Percentiles rank a stretch among this genome's conserved stretches.
Conservation (phyloP, 2,329 filamentous ascomycete genomes). For the Onygenales sp. region DNA sequence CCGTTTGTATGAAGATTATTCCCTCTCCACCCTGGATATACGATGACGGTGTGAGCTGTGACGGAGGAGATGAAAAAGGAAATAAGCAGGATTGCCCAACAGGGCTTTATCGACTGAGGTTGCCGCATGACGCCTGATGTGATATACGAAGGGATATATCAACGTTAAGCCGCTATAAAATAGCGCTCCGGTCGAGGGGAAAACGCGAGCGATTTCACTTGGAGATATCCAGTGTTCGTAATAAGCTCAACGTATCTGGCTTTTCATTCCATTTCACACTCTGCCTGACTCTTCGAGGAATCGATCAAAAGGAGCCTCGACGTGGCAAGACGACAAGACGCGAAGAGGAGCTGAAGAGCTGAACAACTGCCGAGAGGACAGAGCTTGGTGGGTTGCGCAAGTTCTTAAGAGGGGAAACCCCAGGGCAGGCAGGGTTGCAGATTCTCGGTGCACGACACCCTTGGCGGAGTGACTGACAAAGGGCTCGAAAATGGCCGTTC, state of each 20-base stretch:
- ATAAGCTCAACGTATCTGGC: neutral
- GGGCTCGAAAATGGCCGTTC: neutral
- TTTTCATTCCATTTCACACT: neutral
- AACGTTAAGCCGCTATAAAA: constrained; percentile 8
- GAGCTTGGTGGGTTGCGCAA: neutral
- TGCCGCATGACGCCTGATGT: constrained; percentile 17
- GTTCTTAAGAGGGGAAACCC: neutral
- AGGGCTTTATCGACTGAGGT: constrained; percentile 18
- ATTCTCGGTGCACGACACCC: neutral
- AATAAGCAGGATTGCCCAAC: constrained; percentile 21
- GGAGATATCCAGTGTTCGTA: neutral
- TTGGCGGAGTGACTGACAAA: neutral
- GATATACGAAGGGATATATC: neutral
- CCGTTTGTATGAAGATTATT: constrained; percentile 75
- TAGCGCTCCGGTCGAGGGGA: neutral
- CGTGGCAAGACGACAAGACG: neutral
- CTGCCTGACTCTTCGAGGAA: neutral
- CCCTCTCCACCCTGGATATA: constrained; percentile 78
- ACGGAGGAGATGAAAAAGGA: constrained; percentile 29
- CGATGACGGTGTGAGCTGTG: constrained; percentile 63
- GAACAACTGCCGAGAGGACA: neutral
- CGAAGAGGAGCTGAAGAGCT: neutral
- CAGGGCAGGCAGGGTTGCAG: neutral
- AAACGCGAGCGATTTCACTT: neutral
- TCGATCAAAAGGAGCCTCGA: neutral